A percentile compares a stretch with the other conserved stretches of the same genome.
These are phyloP conservation scores for Tolypocladium pustulatum DNA, from an alignment of 2,329 filamentous ascomycete species.

Conservation along the genomic window DNA sequence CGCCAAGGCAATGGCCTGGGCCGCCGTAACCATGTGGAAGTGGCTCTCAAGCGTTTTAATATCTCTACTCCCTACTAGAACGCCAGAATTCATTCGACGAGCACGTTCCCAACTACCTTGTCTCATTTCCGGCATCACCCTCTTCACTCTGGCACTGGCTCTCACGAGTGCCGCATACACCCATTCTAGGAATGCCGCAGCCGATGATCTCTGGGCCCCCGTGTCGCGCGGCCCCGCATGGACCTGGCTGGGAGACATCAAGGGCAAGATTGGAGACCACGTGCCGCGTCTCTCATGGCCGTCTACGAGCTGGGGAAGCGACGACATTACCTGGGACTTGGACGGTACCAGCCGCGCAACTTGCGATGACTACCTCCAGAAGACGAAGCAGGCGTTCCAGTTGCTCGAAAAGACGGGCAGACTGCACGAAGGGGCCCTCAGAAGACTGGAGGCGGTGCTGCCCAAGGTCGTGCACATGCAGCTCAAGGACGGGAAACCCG, in stretches of 20 bases:
- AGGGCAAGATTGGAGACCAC: constrained; percentile 9
- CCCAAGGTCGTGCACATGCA: constrained; percentile 48
- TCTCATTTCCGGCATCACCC: constrained; percentile 1
- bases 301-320: constrained; percentile 8
- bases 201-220: constrained; percentile 4
- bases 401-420: constrained; percentile 17
- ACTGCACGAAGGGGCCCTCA: constrained; percentile 25
- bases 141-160: constrained; percentile 3
- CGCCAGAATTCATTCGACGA: constrained; percentile 5
- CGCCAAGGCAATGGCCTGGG: constrained; percentile 13
- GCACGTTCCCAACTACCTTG: constrained; percentile 3
- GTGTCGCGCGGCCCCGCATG: background rate
- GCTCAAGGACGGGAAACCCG: constrained; percentile 36
- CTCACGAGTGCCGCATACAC: background rate
- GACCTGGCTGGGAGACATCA: constrained; percentile 3
- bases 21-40: constrained; percentile 11
- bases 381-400: constrained; percentile 18
- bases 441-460: constrained; percentile 36
- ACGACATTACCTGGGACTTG: constrained; percentile 9
- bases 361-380: constrained; percentile 12
- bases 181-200: background rate
- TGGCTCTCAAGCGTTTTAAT: constrained; percentile 6
- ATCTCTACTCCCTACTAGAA: constrained; percentile 2
- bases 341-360: constrained; percentile 8
- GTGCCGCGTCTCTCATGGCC: constrained; percentile 18